Evolutionary conservation across 169 alveolate species (phyloP).

Genomic region (Plasmodium gonderi): DNA sequence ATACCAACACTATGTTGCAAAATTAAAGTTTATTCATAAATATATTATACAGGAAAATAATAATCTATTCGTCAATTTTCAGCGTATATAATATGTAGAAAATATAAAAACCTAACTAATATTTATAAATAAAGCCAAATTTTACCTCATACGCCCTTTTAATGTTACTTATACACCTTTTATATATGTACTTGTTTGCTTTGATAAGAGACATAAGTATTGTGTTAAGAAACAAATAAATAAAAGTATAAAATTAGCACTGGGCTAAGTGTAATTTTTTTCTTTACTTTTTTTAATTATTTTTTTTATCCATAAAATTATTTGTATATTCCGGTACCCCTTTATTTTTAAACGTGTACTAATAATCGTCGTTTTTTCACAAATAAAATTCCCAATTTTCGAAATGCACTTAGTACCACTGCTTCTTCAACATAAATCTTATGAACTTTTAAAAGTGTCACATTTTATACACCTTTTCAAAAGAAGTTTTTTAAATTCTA

Average conservation of each 20-base stretch:
- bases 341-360: background rate
- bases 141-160: background rate
- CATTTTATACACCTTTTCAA: background rate
- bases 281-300: background rate
- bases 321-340: background rate
- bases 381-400: background rate
- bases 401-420: background rate
- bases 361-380: background rate
- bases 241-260: background rate
- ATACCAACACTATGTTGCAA: background rate
- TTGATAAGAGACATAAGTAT: background rate
- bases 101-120: background rate
- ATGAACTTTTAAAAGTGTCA: background rate
- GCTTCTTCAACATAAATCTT: background rate
- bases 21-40: no score
- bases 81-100: background rate
- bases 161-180: background rate
- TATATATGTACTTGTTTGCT: background rate
- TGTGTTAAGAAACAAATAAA: background rate
- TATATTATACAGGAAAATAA: no score
- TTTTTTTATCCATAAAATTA: background rate
- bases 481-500: background rate
- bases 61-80: no score
- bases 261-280: background rate
- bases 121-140: background rate